Percentiles rank a stretch among this genome's conserved stretches.
phyloP scores from a whole-genome alignment of 192 early-diverging fungal species.

The Podila minutissima region DNA sequence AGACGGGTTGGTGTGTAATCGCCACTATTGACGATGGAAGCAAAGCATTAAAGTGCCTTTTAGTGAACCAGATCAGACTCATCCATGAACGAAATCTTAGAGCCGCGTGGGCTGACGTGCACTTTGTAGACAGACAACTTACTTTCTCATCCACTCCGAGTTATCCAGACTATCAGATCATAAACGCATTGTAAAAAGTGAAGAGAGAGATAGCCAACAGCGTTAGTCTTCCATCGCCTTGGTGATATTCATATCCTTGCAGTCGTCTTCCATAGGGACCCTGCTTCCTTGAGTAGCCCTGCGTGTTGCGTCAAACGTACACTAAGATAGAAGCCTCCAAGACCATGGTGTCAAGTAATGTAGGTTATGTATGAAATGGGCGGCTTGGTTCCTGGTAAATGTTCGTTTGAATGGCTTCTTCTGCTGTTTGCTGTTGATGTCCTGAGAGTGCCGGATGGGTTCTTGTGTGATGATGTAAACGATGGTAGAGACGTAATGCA shows the following conservation, averaged over 20 bases:
- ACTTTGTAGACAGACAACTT: background rate
- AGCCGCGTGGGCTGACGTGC: background rate
- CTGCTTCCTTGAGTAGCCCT: too few species aligned
- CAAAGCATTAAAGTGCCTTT: background rate
- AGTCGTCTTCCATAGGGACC: too few species aligned
- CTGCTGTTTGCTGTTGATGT: background rate
- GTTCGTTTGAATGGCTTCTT: background rate
- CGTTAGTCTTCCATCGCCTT: background rate
- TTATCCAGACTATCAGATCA: slow-evolving; percentile 79
- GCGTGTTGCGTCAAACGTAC: slow-evolving; percentile 53
- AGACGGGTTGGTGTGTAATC: slow-evolving; percentile 95
- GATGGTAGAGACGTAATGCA: background rate
- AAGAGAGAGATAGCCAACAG: background rate
- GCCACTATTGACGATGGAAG: slow-evolving; percentile 67
- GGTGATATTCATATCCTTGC: too few species aligned
- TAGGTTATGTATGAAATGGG: background rate
- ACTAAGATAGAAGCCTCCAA: slow-evolving; percentile 93
- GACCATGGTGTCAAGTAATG: slow-evolving; percentile 71
- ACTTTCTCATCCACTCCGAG: slow-evolving; percentile 95
- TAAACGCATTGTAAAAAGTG: background rate
- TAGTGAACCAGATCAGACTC: background rate
- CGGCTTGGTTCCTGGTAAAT: background rate
- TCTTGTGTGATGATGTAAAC: too few species aligned
- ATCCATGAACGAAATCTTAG: background rate
- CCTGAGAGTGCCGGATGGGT: too few species aligned